Evolutionary conservation across 2,329 filamentous ascomycete genomes (phyloP), one percentile per base, ranked within the genome.

Genomic region (Corinectria fuckeliana): DNA sequence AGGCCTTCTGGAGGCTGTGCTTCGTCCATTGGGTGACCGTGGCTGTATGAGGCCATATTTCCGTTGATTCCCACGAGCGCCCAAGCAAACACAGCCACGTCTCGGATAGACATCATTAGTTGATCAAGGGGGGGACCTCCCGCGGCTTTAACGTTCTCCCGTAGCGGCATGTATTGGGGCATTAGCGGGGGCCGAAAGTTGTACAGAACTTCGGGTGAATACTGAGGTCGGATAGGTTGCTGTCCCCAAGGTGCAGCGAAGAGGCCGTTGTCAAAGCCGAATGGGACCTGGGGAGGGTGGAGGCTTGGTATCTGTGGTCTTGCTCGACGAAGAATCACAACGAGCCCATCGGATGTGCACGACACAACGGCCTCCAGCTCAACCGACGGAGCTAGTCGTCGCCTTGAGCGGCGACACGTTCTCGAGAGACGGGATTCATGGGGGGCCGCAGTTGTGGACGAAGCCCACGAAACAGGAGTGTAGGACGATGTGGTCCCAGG

Each of bases 341-440:
- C 91, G 1, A 96, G 80, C 1, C 92, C 92, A 73, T 96, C 92
- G 0, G 92, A 96, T 2, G 92, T 92, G 76, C 92, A 96, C 0
- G 92, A 96, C 5, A 96, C 88, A n/a, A 96, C 91, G 2, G 92
- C 92, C 76, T 96, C 92, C 4, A 96, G 79, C 76, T 96, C 91
- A 50, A 92, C 81, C 1, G 82, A 81, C 2, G 76, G 76, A 6
- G 78, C 71, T 0, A 70, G 68, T 67, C 61, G 60, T 30, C 45
- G 52, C 25, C 52, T 45, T 21, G 56, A 44, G 8, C 53, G 61
- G 18, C 48, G 59, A 14, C 41, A 55, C 8, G 48, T n/a, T 21
- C 53, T 55, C 23, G 18, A 38, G 9, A 50, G 26, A 5, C 41
- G 54, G 25, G 58, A 49, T n/a, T 56, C 53, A 21, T 57, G 26